Conservation (phyloP, 331 rosid genomes). For the Acacia pycnantha region DNA sequence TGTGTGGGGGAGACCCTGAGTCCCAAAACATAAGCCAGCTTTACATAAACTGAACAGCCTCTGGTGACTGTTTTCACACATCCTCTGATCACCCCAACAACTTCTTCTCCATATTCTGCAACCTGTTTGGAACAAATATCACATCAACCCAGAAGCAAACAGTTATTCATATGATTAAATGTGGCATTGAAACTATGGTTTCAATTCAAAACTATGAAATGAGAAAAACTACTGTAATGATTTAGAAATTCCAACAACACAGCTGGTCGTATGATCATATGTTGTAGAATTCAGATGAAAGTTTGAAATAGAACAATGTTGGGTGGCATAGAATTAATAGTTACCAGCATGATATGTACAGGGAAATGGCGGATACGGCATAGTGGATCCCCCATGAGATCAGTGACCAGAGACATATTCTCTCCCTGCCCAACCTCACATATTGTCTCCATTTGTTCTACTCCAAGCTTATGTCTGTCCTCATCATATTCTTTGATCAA, state of each 20-base stretch:
- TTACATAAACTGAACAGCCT: slow-evolving; percentile 58
- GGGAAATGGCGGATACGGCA: slow-evolving; percentile 80
- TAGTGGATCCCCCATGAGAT: slow-evolving; percentile 85
- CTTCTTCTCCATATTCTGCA: slow-evolving; percentile 75
- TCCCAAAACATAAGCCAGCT: slow-evolving; percentile 84
- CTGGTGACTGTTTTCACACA: slow-evolving; percentile 76
- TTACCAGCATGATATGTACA: slow-evolving; percentile 85
- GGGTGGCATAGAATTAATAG: slow-evolving; percentile 4
- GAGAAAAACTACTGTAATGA: neutral
- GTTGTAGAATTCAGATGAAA: neutral
- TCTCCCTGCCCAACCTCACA: slow-evolving; percentile 75
- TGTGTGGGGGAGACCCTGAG: slow-evolving; percentile 82
- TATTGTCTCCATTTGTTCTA: slow-evolving; percentile 71
- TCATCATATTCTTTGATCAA: slow-evolving; percentile 65
- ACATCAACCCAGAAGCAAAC: neutral
- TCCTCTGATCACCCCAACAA: slow-evolving; percentile 80
- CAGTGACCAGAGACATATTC: slow-evolving; percentile 73
- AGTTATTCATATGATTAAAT: neutral
- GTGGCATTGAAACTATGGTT: neutral
- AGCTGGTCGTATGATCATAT: neutral
- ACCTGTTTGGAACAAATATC: slow-evolving; percentile 45
- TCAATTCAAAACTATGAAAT: slow-evolving; percentile 4
- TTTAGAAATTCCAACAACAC: neutral
- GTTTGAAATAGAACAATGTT: slow-evolving; percentile 3
- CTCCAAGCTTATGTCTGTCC: slow-evolving; percentile 56